Base-by-base conservation (phyloP, 176 grass and related monocot genomes). In the Lolium rigidum region DNA sequence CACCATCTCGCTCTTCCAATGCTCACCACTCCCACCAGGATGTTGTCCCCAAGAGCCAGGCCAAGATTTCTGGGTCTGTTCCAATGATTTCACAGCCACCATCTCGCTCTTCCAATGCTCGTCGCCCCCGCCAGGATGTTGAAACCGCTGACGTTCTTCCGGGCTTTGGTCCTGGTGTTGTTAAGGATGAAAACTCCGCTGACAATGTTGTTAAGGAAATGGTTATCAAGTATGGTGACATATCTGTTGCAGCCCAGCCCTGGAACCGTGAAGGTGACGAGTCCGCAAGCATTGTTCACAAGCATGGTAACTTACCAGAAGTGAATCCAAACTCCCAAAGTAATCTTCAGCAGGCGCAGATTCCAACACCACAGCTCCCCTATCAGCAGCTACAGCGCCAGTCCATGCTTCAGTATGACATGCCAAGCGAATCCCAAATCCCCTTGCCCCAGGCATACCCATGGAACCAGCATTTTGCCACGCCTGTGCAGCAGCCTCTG, bases 161-260 rank as follows among this genome's bases (percentile, higher is more conserved):
- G 26, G 26, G 26, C 26, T 28, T 28, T 28, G 26, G 26, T 28
- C 26, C 26, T 28, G 26, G 26, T 28, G 26, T 28, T 28, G 26
- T 28, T 28, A 28, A 28, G 26, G 26, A 28, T 28, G 26, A 28
- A 28, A 28, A 28, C 26, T 28, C 26, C 26, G 26, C 26, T 28
- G 26, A 28, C 26, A 28, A 28, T 28, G 26, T 28, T 1, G 26
- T 4, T 80, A 89, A 74, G 44, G 76, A 82, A 21, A 22, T 97
- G 73, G 87, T 94, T 68, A 65, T 61, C 47, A 93, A 93, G 69
- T 94, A 92, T 78, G 78, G 90, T 4, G 21, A 82, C 24, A 60
- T 80, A 22, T 52, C 82, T 77, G 72, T 63, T 79, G 80, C 76
- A 83, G 58, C 18, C 21, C 70, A 89, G 5, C 70, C 76, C 28